Base-by-base conservation (phyloP, 1,284 basidiomycete genomes). In the Inonotus obliquus region DNA sequence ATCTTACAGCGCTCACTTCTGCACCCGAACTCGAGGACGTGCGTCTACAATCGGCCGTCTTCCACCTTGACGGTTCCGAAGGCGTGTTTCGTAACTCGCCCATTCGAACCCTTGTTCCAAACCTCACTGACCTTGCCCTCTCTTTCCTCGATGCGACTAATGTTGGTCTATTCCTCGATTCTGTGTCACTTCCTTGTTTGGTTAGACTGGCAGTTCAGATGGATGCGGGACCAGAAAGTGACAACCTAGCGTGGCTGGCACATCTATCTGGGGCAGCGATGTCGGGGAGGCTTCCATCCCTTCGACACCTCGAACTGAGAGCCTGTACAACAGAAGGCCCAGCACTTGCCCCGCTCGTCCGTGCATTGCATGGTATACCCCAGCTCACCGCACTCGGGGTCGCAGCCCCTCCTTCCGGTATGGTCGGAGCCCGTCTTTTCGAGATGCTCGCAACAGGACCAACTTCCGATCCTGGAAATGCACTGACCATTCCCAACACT, bases 221-320 rank as follows among this genome's bases (percentile, higher is more conserved):
- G 69, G 69, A 72, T 27, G n/a, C 65, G 0, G 63, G 69, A n/a
- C 65, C 63, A 21, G 69, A 70, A n/a, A 56, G 61, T n/a, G 72
- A 73, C 51, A 70, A 70, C 38, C 63, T 71, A 10, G 69, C 70
- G 27, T 74, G 73, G 73, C 68, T 75, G n/a, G 66, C 63, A n/a
- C 68, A 65, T 51, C 60, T 73, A 44, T 63, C 73, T 3, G 19
- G n/a, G n/a, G 59, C 59, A 54, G 65, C 44, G 51, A 59, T 41
- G 62, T 66, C 19, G 60, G 66, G 11, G 32, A 69, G 67, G 2
- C 68, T 72, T 48, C 70, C 71, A 14, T 56, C 65, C 2, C 64
- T 74, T 5, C 69, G 69, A 48, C 66, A 70, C 17, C 70, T 75
- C 45, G 71, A 75, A 57, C 67, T 75, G 2, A 68, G 72, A 19